A percentile compares a stretch with the other conserved stretches of the same genome.
These are phyloP conservation scores for Suillus spraguei DNA, from an alignment of 768 basidiomycete genomes.

Conservation along the genomic window DNA sequence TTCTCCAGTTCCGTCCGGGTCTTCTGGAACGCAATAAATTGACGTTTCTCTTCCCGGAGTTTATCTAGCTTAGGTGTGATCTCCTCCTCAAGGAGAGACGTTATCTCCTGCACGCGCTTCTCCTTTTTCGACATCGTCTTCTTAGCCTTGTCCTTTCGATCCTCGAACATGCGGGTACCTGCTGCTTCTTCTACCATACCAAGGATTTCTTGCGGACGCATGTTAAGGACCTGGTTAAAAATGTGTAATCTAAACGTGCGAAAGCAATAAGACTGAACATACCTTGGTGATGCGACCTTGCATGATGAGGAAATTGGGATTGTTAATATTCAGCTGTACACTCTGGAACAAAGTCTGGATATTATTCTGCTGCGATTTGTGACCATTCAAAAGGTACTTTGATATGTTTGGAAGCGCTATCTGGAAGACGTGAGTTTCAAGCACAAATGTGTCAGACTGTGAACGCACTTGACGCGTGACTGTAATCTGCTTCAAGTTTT, in stretches of 20 bases:
- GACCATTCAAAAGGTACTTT: conserved; percentile 96
- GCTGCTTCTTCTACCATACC: conserved; percentile 99
- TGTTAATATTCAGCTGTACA: conserved; percentile 98
- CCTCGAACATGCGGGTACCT: conserved; percentile 99
- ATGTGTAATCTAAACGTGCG: conserved; percentile 4
- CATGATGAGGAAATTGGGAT: conserved; percentile 99
- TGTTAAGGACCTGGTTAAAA: conserved; percentile 76
- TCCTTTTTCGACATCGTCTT: conserved; percentile 98
- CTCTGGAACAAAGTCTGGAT: conserved; percentile 94
- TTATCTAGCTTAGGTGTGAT: conserved; percentile 94
- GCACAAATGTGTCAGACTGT: neutral
- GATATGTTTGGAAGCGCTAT: conserved; percentile 92
- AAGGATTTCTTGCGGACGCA: conserved; percentile 97
- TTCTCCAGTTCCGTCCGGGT: conserved; percentile 85
- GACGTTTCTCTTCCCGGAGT: conserved; percentile 85
- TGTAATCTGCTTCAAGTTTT: conserved; percentile 85
- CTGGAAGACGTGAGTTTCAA: conserved; percentile 39
- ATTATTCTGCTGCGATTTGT: conserved; percentile 82
- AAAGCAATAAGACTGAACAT: conserved; percentile 14
- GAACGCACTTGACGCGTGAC: conserved; percentile 87
- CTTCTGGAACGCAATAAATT: conserved; percentile 91
- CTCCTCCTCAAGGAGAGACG: conserved; percentile 78
- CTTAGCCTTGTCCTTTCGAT: conserved; percentile 94
- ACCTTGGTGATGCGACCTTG: conserved; percentile 99
- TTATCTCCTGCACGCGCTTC: conserved; percentile 91